Evolutionary conservation across 306 rosid genomes (phyloP).

Genomic region (Medicago lupulina): DNA sequence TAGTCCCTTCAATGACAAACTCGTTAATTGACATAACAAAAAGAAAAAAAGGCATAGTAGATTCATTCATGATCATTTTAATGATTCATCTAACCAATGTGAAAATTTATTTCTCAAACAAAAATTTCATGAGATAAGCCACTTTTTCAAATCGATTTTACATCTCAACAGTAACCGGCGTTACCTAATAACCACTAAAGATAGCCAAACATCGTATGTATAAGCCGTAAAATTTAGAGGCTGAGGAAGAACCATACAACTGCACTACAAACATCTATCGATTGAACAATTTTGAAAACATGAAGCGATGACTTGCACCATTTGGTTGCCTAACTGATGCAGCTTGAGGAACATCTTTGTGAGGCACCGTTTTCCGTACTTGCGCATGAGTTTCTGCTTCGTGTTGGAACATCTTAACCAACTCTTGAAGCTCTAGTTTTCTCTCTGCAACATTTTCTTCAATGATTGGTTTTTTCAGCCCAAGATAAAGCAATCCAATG

Average conservation of each 20-base stretch:
- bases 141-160: neutral
- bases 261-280: conserved; percentile 16
- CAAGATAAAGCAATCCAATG: conserved; percentile 75
- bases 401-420: conserved; percentile 85
- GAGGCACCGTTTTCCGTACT: conserved; percentile 60
- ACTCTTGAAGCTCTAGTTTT: conserved; percentile 75
- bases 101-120: conserved; percentile 5
- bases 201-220: neutral
- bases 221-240: neutral
- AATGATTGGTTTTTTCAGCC: conserved; percentile 67
- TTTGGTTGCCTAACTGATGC: conserved; percentile 46
- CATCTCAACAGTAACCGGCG: neutral
- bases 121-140: conserved; percentile 12
- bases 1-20: neutral
- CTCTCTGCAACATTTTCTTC: conserved; percentile 69
- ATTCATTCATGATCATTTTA: conserved; percentile 25
- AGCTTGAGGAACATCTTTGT: conserved; percentile 63
- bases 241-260: conserved; percentile 5
- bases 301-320: conserved; percentile 45
- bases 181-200: neutral
- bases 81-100: conserved; percentile 16
- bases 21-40: neutral
- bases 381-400: conserved; percentile 91
- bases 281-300: conserved; percentile 22
- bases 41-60: neutral